Percentiles rank a stretch among this genome's conserved stretches.
These are phyloP conservation scores for Saccharum spontaneum DNA, from an alignment of 176 grass and related monocot genomes.

Conservation along the genomic window DNA sequence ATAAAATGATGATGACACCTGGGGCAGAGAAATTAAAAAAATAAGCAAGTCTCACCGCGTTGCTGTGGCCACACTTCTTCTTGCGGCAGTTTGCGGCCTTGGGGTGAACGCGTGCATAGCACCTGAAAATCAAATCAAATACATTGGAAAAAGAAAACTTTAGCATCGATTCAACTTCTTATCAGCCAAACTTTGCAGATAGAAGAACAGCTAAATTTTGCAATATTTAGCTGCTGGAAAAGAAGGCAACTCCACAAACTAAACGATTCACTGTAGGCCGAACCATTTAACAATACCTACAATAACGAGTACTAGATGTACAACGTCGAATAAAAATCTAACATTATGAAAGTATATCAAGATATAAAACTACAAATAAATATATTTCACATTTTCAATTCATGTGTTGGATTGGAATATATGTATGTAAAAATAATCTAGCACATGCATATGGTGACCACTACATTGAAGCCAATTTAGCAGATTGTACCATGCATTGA, in stretches of 20 bases:
- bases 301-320: neutral
- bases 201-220: neutral
- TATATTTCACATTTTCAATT: too few relatives aligned
- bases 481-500: too few relatives aligned
- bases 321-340: too few relatives aligned
- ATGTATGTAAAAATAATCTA: too few relatives aligned
- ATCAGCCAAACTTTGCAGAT: neutral
- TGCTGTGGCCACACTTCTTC: slow-evolving; percentile 98
- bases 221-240: neutral
- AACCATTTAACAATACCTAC: neutral
- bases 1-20: neutral
- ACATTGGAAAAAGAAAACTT: neutral
- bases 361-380: too few relatives aligned
- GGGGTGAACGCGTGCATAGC: slow-evolving; percentile 22
- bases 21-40: neutral
- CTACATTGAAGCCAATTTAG: too few relatives aligned
- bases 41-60: slow-evolving; percentile 20
- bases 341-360: too few relatives aligned
- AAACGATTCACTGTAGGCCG: neutral
- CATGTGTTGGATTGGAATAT: too few relatives aligned
- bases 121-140: slow-evolving; percentile 8
- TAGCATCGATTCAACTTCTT: neutral
- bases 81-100: slow-evolving; percentile 65
- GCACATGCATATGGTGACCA: too few relatives aligned
- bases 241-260: neutral